Conservation (phyloP, 106 monocot species). For the Dioscorea zingiberensis region DNA sequence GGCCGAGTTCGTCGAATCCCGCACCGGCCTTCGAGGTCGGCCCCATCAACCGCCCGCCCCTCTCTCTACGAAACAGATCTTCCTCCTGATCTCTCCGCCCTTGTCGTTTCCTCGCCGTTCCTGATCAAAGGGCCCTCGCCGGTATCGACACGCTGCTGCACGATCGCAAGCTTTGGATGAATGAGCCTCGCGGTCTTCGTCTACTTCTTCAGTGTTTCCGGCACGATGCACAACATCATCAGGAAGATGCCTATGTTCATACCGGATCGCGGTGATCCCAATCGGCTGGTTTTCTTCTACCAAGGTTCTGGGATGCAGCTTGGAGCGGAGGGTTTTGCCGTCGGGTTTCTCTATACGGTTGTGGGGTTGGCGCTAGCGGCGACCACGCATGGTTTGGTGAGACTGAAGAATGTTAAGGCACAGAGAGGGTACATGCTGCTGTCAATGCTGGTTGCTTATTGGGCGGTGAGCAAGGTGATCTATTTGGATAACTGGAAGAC, state of each 20-base stretch:
- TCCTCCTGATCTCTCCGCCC: constrained; percentile 25
- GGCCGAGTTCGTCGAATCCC: constrained; percentile 71
- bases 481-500: constrained; percentile 98
- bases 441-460: constrained; percentile 60
- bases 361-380: constrained; percentile 80
- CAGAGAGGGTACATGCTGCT: constrained; percentile 70
- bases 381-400: constrained; percentile 59
- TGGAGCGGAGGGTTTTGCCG: constrained; percentile 81
- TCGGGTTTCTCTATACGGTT: constrained; percentile 78
- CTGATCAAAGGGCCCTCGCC: constrained; percentile 42
- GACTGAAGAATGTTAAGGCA: constrained; percentile 27
- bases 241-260: constrained; percentile 79
- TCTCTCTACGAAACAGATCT: constrained; percentile 53
- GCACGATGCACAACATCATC: constrained; percentile 88
- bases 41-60: constrained; percentile 75
- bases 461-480: constrained; percentile 91
- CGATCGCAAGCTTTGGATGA: constrained; percentile 77
- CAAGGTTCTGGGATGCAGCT: constrained; percentile 97
- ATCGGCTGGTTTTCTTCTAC: constrained; percentile 73
- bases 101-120: constrained; percentile 46
- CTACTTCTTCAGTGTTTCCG: constrained; percentile 94
- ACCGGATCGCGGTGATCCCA: constrained; percentile 48
- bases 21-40: constrained; percentile 51
- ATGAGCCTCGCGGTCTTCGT: constrained; percentile 63
- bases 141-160: constrained; percentile 79